A percentile compares a stretch with the other conserved stretches of the same genome.
Evolutionary conservation across 1,284 basidiomycete genomes (phyloP).

Genomic region (Baeospora myosura): DNA sequence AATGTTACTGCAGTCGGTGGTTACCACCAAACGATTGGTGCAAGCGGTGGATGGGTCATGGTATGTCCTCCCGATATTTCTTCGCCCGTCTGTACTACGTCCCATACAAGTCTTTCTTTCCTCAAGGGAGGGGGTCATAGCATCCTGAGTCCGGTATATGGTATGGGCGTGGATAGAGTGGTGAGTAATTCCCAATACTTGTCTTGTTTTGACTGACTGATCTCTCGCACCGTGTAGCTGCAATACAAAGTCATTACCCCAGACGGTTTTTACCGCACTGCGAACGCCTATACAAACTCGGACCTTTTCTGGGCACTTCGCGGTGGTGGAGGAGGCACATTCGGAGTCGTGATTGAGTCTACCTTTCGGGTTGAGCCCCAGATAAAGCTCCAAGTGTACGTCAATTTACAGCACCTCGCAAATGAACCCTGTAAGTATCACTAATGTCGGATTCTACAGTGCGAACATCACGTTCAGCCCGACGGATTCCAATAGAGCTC

Average conservation of each 20-base stretch:
- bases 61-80: slow-evolving; percentile 9
- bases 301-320: slow-evolving; percentile 34
- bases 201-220: background rate
- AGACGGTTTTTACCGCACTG: slow-evolving; percentile 24
- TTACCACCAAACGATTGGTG: slow-evolving; percentile 18
- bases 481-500: slow-evolving; percentile 15
- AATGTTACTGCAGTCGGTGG: slow-evolving; percentile 25
- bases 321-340: slow-evolving; percentile 31
- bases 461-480: slow-evolving; percentile 11
- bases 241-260: slow-evolving; percentile 31
- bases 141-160: slow-evolving; percentile 27
- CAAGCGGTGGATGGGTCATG: slow-evolving; percentile 21
- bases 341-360: slow-evolving; percentile 30
- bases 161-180: slow-evolving; percentile 32
- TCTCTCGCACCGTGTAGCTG: slow-evolving; percentile 15
- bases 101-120: background rate
- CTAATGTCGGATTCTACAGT: slow-evolving; percentile 12
- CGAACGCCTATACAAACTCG: slow-evolving; percentile 26
- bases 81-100: background rate
- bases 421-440: slow-evolving; percentile 17
- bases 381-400: slow-evolving; percentile 23
- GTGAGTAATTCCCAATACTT: slow-evolving; percentile 17
- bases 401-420: background rate
- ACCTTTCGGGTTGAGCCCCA: slow-evolving; percentile 28
- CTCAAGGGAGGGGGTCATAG: slow-evolving; percentile 38